Evolutionary conservation across 1,139 yeast species (phyloP).

Genomic region (Suhomyces guaymorum): DNA sequence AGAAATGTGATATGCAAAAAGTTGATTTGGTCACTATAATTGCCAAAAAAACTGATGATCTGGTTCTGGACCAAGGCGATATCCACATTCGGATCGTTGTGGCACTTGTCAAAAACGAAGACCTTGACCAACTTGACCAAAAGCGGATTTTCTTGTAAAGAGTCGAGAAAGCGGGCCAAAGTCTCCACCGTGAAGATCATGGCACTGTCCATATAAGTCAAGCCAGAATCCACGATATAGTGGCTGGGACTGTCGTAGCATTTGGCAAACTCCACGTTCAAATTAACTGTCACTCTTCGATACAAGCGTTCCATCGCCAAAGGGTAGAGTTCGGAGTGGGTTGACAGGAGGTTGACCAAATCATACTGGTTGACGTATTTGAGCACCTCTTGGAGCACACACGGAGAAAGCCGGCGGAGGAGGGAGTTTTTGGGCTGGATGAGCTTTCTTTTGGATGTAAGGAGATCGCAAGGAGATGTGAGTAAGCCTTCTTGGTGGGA

Average conservation of each 20-base stretch:
- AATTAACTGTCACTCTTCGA: constrained; percentile 32
- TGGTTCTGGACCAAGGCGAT: constrained; percentile 24
- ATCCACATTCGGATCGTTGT: constrained; percentile 18
- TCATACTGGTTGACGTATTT: constrained; percentile 37
- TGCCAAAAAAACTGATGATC: constrained; percentile 32
- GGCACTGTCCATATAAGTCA: constrained; percentile 34
- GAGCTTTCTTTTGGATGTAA: constrained; percentile 1
- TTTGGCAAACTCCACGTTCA: constrained; percentile 33
- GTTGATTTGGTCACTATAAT: constrained; percentile 26
- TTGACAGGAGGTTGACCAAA: constrained; percentile 27
- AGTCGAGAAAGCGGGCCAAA: constrained; percentile 23
- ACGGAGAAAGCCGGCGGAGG: constrained; percentile 15
- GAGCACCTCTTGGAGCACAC: constrained; percentile 17
- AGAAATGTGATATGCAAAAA: constrained; percentile 39
- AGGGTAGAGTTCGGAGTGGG: constrained; percentile 26
- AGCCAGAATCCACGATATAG: constrained; percentile 34
- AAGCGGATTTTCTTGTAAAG: constrained; percentile 21
- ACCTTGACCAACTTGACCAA: constrained; percentile 29
- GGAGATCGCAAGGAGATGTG: too few relatives aligned
- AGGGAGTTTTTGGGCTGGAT: constrained; percentile 14
- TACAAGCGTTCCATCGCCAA: constrained; percentile 31
- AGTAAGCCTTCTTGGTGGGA: too few relatives aligned
- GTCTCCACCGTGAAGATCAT: constrained; percentile 25
- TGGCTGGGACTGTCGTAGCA: constrained; percentile 19
- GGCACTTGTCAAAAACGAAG: constrained; percentile 41